phyloP scores from a whole-genome alignment of 306 rosid species.

The Vicia sativa region DNA sequence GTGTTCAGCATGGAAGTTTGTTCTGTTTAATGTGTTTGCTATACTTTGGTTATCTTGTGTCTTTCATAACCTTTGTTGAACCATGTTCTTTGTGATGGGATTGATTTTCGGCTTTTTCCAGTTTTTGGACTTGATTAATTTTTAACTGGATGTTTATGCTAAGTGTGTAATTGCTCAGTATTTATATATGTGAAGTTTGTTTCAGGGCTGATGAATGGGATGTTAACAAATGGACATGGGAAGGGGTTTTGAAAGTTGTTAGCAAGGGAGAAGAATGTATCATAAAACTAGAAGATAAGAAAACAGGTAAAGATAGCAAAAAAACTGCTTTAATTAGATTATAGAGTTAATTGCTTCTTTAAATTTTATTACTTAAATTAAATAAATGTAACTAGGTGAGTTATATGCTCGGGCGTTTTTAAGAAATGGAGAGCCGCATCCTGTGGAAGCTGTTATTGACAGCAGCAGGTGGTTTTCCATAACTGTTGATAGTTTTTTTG shows the following conservation, averaged over 20 bases:
- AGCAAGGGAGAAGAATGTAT: constrained; percentile 95
- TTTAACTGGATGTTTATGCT: background rate
- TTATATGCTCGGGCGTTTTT: constrained; percentile 96
- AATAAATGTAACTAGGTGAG: constrained; percentile 67
- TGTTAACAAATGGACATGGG: constrained; percentile 99
- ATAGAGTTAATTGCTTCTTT: background rate
- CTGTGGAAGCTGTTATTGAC: constrained; percentile 95
- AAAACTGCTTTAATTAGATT: constrained; percentile 34
- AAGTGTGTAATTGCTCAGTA: constrained; percentile 32
- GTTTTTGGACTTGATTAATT: background rate
- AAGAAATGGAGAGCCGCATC: constrained; percentile 93
- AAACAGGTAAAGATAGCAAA: constrained; percentile 61
- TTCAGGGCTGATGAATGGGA: constrained; percentile 99
- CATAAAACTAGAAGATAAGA: constrained; percentile 90
- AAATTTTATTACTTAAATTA: constrained; percentile 13
- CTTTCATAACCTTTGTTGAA: too few species aligned
- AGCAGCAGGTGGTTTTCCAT: constrained; percentile 86
- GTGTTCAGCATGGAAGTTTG: constrained; percentile 7
- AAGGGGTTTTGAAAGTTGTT: constrained; percentile 76
- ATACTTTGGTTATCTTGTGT: constrained; percentile 7
- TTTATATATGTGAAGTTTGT: constrained; percentile 46
- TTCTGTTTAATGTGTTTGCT: constrained; percentile 16
- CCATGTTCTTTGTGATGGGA: background rate
- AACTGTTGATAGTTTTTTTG: constrained; percentile 31
- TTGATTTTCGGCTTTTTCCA: constrained; percentile 21